Evolutionary conservation across 129 eudicot genomes (phyloP), one percentile per base, ranked within the genome.

Genomic region (Mikania micrantha): DNA sequence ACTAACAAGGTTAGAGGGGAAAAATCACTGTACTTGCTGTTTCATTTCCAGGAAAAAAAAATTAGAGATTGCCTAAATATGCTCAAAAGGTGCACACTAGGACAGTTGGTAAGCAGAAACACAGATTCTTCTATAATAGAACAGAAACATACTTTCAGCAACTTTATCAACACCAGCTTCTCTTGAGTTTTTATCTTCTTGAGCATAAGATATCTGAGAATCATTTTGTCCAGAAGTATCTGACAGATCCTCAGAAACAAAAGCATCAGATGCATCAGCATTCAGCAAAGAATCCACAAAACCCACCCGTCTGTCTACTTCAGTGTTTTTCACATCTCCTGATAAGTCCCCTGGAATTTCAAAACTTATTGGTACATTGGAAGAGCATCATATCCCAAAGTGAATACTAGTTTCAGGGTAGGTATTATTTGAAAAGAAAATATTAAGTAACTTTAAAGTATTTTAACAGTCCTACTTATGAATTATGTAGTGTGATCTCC

Each of bases 201-300:
- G 79, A 22, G 9, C 68, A 68, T 36, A 41, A 73, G 88, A 72
- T 21, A 62, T 54, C 48, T 73, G 81, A 67, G 38, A 75, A 79
- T 81, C 80, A 60, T 79, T 80, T 57, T 85, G 47, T 40, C 42
- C 65, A 69, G 79, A 31, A 57, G 64, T 66, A 54, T 63, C 77
- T 25, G 5, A 47, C 41, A 62, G 69, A 40, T 75, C 71, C 28
- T 38, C 78, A 52, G 79, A 66, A 71, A 67, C 74, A 73, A 47
- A 36, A 28, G 71, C 45, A 61, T 74, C 85, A 48, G 77, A 49
- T 35, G 52, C 70, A 52, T 78, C 67, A 32, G 66, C 70, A 45
- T 82, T 80, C 66, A 93, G 73, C 48, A 93, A 78, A 31, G 96
- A 84, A 64, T 88, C 90, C 76, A 93, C 91, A 84, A 93, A 93